Evolutionary conservation across 257 asterid genomes (phyloP).

Genomic region (Solanum boliviense): DNA sequence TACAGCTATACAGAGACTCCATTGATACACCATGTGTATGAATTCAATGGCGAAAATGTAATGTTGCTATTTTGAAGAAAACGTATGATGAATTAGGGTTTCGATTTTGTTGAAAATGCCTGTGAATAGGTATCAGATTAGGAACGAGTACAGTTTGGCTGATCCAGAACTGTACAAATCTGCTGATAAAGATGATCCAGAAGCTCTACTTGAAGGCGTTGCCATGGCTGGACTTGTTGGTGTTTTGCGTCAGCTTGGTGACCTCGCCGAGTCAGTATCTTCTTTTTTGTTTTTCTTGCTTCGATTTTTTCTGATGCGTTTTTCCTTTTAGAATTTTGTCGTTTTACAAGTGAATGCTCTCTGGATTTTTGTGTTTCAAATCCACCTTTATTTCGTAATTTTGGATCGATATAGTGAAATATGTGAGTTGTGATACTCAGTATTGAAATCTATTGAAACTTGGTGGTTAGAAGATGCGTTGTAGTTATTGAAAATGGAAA

Average conservation of each 20-base stretch:
- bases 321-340: neutral
- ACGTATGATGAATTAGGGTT: conserved; percentile 16
- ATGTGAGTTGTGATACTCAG: neutral
- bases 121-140: conserved; percentile 70
- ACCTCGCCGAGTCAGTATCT: conserved; percentile 78
- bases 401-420: neutral
- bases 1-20: neutral
- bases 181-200: conserved; percentile 98
- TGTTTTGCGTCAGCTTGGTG: conserved; percentile 96
- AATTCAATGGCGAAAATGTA: neutral
- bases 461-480: neutral
- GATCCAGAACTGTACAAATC: conserved; percentile 83
- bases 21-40: neutral
- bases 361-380: neutral
- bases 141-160: conserved; percentile 81
- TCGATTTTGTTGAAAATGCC: conserved; percentile 42
- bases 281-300: neutral
- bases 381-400: neutral
- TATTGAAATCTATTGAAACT: neutral
- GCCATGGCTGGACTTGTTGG: conserved; percentile 99
- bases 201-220: conserved; percentile 92
- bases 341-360: neutral
- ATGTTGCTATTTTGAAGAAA: neutral
- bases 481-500: neutral
- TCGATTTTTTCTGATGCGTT: neutral